A percentile compares a stretch with the other conserved stretches of the same genome.
Conservation (phyloP, 2,329 filamentous ascomycete species). For the Talaromyces sp. region DNA sequence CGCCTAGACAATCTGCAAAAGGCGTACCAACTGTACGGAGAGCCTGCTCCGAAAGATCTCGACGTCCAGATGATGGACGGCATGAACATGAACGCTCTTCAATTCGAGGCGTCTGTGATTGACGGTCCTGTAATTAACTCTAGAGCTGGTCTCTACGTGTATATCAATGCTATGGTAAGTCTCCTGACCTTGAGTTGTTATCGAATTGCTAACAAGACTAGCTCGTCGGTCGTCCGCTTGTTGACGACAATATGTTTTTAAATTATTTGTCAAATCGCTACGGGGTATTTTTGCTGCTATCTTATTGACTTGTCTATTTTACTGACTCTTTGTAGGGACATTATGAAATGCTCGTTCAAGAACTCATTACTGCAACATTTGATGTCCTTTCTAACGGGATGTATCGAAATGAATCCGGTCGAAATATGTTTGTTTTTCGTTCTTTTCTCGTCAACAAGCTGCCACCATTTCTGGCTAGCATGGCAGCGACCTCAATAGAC, state of each 20-base stretch:
- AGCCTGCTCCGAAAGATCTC: conserved; percentile 37
- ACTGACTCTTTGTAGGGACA: conserved; percentile 53
- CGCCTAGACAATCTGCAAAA: conserved; percentile 36
- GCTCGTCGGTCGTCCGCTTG: conserved; percentile 73
- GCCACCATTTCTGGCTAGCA: conserved; percentile 54
- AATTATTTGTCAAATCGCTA: conserved; percentile 81
- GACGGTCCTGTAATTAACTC: conserved; percentile 70
- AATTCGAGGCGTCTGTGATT: conserved; percentile 49
- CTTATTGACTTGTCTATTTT: neutral
- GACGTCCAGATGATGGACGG: conserved; percentile 38
- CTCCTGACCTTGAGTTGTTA: neutral
- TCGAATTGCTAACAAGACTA: conserved; percentile 27
- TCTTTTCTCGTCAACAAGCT: conserved; percentile 79
- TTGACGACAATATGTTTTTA: conserved; percentile 74
- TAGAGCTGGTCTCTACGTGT: conserved; percentile 76
- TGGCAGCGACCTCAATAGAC: conserved; percentile 53
- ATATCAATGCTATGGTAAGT: conserved; percentile 69
- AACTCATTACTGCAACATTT: conserved; percentile 82
- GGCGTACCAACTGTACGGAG: conserved; percentile 34
- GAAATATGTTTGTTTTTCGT: conserved; percentile 65
- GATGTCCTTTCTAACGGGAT: conserved; percentile 84
- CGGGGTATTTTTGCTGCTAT: conserved; percentile 48
- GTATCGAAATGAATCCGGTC: conserved; percentile 58
- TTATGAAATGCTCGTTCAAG: conserved; percentile 68
- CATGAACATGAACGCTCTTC: conserved; percentile 42